Conservation (phyloP, 2,329 filamentous ascomycete species). For the Cordyceps cateniannulata region DNA sequence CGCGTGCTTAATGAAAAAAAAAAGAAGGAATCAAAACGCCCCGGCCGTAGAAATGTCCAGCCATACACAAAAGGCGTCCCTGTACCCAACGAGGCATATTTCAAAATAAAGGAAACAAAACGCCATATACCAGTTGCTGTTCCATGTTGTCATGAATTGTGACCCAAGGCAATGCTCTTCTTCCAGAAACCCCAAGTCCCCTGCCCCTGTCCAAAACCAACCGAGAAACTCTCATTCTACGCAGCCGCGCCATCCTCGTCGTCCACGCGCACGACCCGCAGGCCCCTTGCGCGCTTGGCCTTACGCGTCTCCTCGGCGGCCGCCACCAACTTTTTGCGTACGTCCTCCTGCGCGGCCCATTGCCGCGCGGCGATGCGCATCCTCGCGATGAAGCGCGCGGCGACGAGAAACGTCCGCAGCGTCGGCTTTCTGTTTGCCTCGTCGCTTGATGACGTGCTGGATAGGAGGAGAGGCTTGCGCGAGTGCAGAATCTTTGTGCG, state of each 20-base stretch:
- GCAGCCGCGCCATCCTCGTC: conserved; percentile 11
- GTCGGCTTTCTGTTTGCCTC: conserved; percentile 20
- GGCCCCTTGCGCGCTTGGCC: conserved; percentile 35
- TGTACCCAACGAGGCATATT: background rate
- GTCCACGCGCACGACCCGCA: conserved; percentile 36
- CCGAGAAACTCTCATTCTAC: too few species aligned
- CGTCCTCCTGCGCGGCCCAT: conserved; percentile 47
- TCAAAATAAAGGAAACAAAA: background rate
- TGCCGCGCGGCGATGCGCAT: conserved; percentile 39
- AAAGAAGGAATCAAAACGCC: background rate
- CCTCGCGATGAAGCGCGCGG: conserved; percentile 47
- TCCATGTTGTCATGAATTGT: background rate
- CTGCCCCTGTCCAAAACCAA: too few species aligned
- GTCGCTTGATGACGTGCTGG: conserved; percentile 12
- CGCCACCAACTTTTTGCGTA: conserved; percentile 40
- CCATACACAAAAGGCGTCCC: background rate
- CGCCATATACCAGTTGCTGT: background rate
- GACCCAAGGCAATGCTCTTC: background rate
- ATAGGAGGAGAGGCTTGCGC: conserved; percentile 26
- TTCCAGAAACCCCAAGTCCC: background rate
- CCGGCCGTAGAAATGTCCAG: background rate
- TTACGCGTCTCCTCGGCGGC: conserved; percentile 42
- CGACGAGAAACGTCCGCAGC: conserved; percentile 39
- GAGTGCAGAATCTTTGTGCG: conserved; percentile 39
- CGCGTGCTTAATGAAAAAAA: background rate